A percentile compares a stretch with the other conserved stretches of the same genome.
These are phyloP conservation scores for Schizonepeta tenuifolia DNA, from an alignment of 257 asterid species.

Conservation along the genomic window DNA sequence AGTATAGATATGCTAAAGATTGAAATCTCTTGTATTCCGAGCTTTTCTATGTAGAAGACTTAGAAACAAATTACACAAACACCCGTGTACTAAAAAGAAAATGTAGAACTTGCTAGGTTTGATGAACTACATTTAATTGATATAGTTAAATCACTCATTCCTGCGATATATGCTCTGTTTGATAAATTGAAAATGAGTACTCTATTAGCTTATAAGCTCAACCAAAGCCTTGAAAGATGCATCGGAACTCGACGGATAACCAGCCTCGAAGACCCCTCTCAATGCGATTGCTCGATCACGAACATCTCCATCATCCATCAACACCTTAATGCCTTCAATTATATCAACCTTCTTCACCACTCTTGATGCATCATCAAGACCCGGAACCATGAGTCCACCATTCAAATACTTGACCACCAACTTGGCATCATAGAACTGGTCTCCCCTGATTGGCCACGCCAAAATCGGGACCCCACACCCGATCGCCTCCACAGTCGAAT, in stretches of 20 bases:
- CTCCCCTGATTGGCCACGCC: constrained; percentile 91
- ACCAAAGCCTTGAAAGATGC: constrained; percentile 54
- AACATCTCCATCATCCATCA: constrained; percentile 60
- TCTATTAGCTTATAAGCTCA: constrained; percentile 37
- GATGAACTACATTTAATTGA: no score
- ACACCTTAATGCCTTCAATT: constrained; percentile 46
- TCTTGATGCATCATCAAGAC: constrained; percentile 39
- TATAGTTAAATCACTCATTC: no score
- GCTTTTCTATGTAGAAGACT: no score
- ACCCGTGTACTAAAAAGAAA: no score
- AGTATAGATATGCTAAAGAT: no score
- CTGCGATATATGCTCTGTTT: no score
- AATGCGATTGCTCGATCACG: constrained; percentile 41
- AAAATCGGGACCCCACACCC: constrained; percentile 64
- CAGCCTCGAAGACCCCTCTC: constrained; percentile 44
- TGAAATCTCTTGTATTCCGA: no score
- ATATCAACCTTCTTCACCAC: constrained; percentile 54
- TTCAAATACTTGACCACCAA: constrained; percentile 49
- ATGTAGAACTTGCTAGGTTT: no score
- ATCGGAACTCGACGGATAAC: constrained; percentile 57
- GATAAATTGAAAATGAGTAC: background rate
- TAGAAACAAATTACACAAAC: no score
- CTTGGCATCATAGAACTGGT: constrained; percentile 63
- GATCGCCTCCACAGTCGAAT: constrained; percentile 65
- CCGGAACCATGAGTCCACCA: constrained; percentile 49